Percentiles rank a stretch among this genome's conserved stretches.
Conservation (phyloP, 2,329 filamentous ascomycete species). For the Epichloe gansuensis region DNA sequence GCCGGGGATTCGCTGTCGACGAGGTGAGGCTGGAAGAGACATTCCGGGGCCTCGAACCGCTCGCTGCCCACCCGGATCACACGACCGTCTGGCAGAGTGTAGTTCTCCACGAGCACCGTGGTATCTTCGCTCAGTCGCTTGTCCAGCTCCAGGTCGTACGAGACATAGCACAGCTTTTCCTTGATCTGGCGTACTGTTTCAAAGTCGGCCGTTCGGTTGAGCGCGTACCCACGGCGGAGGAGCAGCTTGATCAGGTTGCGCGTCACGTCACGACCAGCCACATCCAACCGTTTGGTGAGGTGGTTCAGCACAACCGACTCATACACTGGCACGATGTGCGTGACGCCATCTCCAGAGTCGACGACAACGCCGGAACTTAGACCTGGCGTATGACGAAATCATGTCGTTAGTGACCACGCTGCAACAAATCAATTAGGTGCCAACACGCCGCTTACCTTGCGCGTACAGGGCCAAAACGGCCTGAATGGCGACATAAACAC, state of each 20-base stretch:
- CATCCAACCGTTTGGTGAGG: constrained; percentile 84
- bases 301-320: constrained; percentile 97
- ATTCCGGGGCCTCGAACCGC: constrained; percentile 95
- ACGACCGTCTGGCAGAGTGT: constrained; percentile 90
- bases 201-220: constrained; percentile 97
- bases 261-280: constrained; percentile 95
- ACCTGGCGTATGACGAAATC: constrained; percentile 33
- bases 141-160: constrained; percentile 93
- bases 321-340: constrained; percentile 96
- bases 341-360: constrained; percentile 95
- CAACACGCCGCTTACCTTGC: constrained; percentile 51
- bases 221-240: constrained; percentile 82
- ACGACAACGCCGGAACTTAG: constrained; percentile 93
- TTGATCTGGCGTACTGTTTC: constrained; percentile 99
- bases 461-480: constrained; percentile 93
- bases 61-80: constrained; percentile 95
- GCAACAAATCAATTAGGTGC: background rate
- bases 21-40: constrained; percentile 94
- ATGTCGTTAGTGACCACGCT: background rate
- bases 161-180: constrained; percentile 99
- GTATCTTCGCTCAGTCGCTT: constrained; percentile 95
- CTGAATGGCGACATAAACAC: constrained; percentile 96
- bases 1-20: constrained; percentile 96
- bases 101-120: constrained; percentile 91
- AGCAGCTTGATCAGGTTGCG: constrained; percentile 93